Base-by-base conservation (phyloP, 2,329 filamentous ascomycete genomes). In the Alternaria arborescens region DNA sequence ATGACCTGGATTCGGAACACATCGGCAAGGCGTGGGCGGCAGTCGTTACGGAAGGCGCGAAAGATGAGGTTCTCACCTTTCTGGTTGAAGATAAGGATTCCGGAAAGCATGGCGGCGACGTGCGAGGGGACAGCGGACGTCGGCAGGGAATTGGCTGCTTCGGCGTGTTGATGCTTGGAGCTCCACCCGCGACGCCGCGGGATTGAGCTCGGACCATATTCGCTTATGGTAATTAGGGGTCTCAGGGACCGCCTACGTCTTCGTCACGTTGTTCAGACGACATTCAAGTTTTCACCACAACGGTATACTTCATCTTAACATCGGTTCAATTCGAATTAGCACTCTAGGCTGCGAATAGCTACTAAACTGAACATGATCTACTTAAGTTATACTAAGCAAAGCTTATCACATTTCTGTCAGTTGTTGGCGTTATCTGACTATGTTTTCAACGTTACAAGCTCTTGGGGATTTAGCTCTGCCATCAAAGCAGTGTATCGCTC, bases 31-130 rank as follows among this genome's bases (percentile, higher is more conserved):
- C 95, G 93, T 56, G 95, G 95, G 58, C 96, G 93, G 82, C 95
- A 98, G 83, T 99, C 96, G 79, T 97, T 97, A 77, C 95, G 93
- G 82, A 99, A 99, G 74, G 95, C 93, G 77, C 95, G 93, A 84
- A 99, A 97, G 81, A 99, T 99, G 77, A 99, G 92, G 82, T 99
- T 97, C 84, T 99, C 95, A 82, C 95, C 95, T 83, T 99, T 99
- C 81, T 99, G 95, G 72, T 99, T 99, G 87, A 99, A 99, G 71
- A 99, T 90, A 70, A 99, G 89, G 76, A 99, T 94, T 61, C 95
- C 95, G 71, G 94, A 98, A 71, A 99, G 86, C 96, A 99, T 99
- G 62, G 59, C 55, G 61, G 56, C 38, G 54, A 55, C 42, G 53
- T 52, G 22, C 14, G 28, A 48, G 28, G 24, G 43, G 42, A 42